Evolutionary conservation across 2,329 filamentous ascomycete genomes (phyloP).

Genomic region (Sclerotinia trifoliorum): DNA sequence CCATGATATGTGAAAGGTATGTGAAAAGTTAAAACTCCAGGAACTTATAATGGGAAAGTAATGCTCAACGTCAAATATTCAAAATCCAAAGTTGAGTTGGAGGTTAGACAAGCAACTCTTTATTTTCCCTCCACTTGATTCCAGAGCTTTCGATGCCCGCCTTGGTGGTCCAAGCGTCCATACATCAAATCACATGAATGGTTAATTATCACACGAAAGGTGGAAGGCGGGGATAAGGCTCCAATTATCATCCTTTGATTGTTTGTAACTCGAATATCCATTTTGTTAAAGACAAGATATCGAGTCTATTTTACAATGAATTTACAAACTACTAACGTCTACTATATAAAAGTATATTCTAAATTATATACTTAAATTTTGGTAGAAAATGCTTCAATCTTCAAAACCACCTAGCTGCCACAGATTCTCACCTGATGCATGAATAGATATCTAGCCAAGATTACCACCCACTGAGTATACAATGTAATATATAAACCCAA

Average conservation of each 20-base stretch:
- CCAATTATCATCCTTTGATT: not conserved
- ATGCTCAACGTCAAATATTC: not conserved
- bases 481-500: too few relatives aligned
- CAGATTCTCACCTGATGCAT: too few relatives aligned
- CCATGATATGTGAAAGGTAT: conserved; percentile 40
- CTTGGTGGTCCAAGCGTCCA: conserved; percentile 12
- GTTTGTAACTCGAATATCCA: too few relatives aligned
- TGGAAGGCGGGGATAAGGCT: not conserved
- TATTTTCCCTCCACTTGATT: conserved; percentile 19
- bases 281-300: too few relatives aligned
- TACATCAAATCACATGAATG: conserved; percentile 11
- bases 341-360: too few relatives aligned
- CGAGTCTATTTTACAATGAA: too few relatives aligned
- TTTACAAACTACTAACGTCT: too few relatives aligned
- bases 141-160: conserved; percentile 19
- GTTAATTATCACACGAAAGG: not conserved
- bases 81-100: not conserved
- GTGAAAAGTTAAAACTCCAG: not conserved
- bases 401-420: too few relatives aligned
- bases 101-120: conserved; percentile 10
- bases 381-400: too few relatives aligned
- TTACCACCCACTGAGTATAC: too few relatives aligned
- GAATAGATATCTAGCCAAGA: too few relatives aligned
- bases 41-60: not conserved
- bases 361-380: too few relatives aligned